Evolutionary conservation across 148 eudicot species (phyloP), one percentile per base, ranked within the genome.

Genomic region (Amaranthus palmeri): DNA sequence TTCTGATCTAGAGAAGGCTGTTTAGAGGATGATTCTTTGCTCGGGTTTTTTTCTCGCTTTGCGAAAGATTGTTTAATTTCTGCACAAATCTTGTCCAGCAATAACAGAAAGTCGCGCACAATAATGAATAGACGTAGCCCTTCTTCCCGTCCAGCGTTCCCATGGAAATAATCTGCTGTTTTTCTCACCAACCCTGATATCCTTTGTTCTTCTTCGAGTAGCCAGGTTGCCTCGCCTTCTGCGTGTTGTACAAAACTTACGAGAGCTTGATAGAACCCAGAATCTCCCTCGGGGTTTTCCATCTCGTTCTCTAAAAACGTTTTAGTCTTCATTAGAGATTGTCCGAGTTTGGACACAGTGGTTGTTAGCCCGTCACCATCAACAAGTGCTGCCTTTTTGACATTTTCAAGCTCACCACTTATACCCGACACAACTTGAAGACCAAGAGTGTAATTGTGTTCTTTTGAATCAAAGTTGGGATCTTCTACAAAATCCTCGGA

Each of bases 141-240:
- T 78, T 93, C 98, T 48, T 92, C 98, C 65, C 75, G 83, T 11
- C 80, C 88, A 5, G 93, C 47, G 74, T 73, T 87, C 4, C 98
- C 98, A 47, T 93, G 98, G 79, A 90, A 93, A 70, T 87, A 93
- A 65, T 93, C 98, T 0, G 85, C 86, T 3, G 96, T 93, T 62
- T 81, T 86, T 79, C 88, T 86, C n/a, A 88, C 91, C 72, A 90
- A 63, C 50, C 76, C 83, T 70, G 79, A 81, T 76, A 90, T 85
- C 74, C 92, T 81, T 71, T 83, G 81, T 62, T 90, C 96, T 80
- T 93, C 96, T 76, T 85, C 87, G 15, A 81, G 46, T 65, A 88
- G 55, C 87, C 78, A 71, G 41, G 67, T 71, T 45, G 87, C 79
- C 64, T 87, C 89, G 17, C 44, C 67, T 64, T 90, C 93, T 3